Conservation (phyloP, 1,284 basidiomycete species). For the Porodaedalea pini region DNA sequence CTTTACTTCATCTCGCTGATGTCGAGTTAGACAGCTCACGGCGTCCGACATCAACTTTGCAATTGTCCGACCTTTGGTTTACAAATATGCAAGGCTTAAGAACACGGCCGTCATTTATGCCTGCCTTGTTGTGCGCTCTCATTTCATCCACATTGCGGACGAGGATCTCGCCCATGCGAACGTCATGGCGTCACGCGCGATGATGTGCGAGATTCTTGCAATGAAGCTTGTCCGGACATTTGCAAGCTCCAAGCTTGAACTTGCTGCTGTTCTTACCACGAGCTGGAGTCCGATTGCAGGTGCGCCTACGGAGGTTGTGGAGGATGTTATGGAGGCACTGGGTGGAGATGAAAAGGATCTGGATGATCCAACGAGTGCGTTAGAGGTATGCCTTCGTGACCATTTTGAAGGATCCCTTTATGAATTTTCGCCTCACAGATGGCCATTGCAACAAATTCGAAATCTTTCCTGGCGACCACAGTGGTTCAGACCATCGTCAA, state of each 20-base stretch:
- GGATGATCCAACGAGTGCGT: slow-evolving; percentile 66
- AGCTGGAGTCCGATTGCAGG: slow-evolving; percentile 81
- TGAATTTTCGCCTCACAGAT: slow-evolving; percentile 47
- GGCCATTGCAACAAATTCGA: slow-evolving; percentile 79
- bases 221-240: slow-evolving; percentile 80
- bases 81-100: slow-evolving; percentile 70
- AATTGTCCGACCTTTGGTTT: slow-evolving; percentile 74
- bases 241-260: slow-evolving; percentile 65
- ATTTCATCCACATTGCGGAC: slow-evolving; percentile 49
- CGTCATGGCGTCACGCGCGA: slow-evolving; percentile 67
- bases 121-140: slow-evolving; percentile 65
- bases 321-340: slow-evolving; percentile 55
- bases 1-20: background rate
- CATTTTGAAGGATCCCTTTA: background rate
- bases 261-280: slow-evolving; percentile 74
- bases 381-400: slow-evolving; percentile 55
- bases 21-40: slow-evolving; percentile 60
- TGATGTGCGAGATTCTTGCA: slow-evolving; percentile 78
- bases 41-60: slow-evolving; percentile 84
- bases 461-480: slow-evolving; percentile 73
- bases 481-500: slow-evolving; percentile 80
- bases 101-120: slow-evolving; percentile 74
- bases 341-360: slow-evolving; percentile 53
- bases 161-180: slow-evolving; percentile 73
- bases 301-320: slow-evolving; percentile 63